Percentiles rank a stretch among this genome's conserved stretches.
Evolutionary conservation across 352 stramenopile genomes (phyloP).

Genomic region (Phytophthora citricola): DNA sequence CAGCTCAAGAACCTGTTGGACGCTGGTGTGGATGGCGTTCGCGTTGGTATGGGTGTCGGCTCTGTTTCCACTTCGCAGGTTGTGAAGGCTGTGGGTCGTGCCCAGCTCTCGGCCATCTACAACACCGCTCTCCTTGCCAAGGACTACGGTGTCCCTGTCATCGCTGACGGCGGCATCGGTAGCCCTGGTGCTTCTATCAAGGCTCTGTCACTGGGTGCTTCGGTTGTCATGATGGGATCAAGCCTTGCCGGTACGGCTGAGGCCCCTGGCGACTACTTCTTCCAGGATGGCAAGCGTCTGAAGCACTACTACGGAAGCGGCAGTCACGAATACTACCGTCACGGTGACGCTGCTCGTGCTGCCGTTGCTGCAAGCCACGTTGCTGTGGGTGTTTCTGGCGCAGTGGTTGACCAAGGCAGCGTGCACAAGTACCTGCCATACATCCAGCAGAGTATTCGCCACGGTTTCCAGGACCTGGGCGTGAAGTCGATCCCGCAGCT

Average conservation of each 20-base stretch:
- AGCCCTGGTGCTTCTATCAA: slow-evolving; percentile 98
- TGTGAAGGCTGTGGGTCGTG: slow-evolving; percentile 97
- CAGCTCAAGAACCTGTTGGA: slow-evolving; percentile 97
- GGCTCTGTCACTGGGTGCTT: slow-evolving; percentile 95
- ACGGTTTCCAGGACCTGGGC: slow-evolving; percentile 98
- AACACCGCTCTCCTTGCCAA: slow-evolving; percentile 94
- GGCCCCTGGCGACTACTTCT: slow-evolving; percentile 99
- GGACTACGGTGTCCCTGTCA: slow-evolving; percentile 96
- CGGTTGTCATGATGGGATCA: slow-evolving; percentile 99
- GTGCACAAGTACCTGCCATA: slow-evolving; percentile 98
- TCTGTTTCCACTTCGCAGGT: slow-evolving; percentile 99
- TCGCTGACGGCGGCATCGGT: slow-evolving; percentile 98
- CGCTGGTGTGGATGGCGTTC: slow-evolving; percentile 97
- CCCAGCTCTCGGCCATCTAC: slow-evolving; percentile 98
- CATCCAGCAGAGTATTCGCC: slow-evolving; percentile 96
- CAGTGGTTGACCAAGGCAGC: slow-evolving; percentile 98
- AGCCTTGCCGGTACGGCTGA: slow-evolving; percentile 98
- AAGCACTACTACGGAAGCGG: slow-evolving; percentile 99
- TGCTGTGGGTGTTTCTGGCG: slow-evolving; percentile 97
- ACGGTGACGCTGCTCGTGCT: slow-evolving; percentile 77
- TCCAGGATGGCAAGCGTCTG: slow-evolving; percentile 98
- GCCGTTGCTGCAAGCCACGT: slow-evolving; percentile 91
- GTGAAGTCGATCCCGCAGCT: slow-evolving; percentile 89
- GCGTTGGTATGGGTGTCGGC: slow-evolving; percentile 99
- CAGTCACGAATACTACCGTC: slow-evolving; percentile 91